Evolutionary conservation across 495 filamentous ascomycete species (phyloP).

Genomic region (Tuber brumale): DNA sequence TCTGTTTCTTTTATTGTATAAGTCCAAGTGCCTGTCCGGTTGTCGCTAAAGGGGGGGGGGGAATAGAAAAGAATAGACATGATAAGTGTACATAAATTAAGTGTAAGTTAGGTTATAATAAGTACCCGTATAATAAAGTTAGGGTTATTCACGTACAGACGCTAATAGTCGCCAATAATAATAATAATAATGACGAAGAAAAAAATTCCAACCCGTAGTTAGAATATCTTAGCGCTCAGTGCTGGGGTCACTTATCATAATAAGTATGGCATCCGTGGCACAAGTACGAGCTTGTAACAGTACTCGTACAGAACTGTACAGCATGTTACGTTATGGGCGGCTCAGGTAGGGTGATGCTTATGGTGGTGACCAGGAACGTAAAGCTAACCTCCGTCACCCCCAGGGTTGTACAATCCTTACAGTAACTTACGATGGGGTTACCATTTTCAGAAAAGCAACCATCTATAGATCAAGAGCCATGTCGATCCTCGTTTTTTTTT

Average conservation of each 20-base stretch:
- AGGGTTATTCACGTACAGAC: neutral
- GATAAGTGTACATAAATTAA: neutral
- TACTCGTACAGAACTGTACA: neutral
- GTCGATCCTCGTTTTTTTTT: neutral
- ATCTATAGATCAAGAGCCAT: neutral
- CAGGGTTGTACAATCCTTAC: neutral
- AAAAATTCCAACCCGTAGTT: neutral
- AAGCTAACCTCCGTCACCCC: neutral
- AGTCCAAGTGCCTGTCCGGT: neutral
- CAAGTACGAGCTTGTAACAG: neutral
- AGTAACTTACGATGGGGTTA: neutral
- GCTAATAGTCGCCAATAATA: neutral
- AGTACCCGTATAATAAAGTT: neutral
- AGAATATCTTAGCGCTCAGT: neutral
- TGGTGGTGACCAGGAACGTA: neutral
- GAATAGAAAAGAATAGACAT: neutral
- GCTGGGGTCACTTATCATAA: neutral
- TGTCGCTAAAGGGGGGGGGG: neutral
- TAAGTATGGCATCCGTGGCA: neutral
- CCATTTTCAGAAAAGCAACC: neutral
- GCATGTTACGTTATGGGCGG: neutral
- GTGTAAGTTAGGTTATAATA: neutral
- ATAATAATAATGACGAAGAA: neutral
- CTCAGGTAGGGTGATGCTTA: neutral
- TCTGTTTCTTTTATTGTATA: slow-evolving; percentile 5